These are phyloP conservation scores for Trapa incisa DNA, from an alignment of 345 rosid genomes.

Conservation along the genomic window DNA sequence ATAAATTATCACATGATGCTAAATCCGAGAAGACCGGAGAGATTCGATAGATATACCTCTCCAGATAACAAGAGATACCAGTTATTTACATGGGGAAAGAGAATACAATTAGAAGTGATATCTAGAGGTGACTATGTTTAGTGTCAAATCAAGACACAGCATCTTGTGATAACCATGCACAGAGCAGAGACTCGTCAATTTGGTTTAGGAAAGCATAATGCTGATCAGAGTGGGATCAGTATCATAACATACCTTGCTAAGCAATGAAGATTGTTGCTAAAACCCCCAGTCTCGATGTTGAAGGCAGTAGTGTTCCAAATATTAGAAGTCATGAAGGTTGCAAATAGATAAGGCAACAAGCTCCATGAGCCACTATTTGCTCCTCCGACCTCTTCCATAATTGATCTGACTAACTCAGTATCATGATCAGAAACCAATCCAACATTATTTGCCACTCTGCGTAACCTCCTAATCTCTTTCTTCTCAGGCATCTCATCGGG, in stretches of 20 bases:
- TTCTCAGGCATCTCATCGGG: conserved; percentile 82
- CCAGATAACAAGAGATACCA: background rate
- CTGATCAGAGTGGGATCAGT: background rate
- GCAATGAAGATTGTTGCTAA: conserved; percentile 89
- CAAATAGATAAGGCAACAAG: conserved; percentile 81
- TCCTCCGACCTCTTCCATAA: conserved; percentile 84
- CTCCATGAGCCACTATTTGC: conserved; percentile 95
- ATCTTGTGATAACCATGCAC: background rate
- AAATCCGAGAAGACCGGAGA: background rate
- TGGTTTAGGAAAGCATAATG: background rate
- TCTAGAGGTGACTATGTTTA: background rate
- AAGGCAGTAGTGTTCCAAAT: conserved; percentile 87
- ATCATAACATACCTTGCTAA: conserved; percentile 55
- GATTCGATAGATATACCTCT: background rate
- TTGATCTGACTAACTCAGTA: conserved; percentile 89
- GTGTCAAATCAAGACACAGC: background rate
- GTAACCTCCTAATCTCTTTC: conserved; percentile 74
- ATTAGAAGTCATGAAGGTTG: conserved; percentile 75
- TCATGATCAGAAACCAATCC: conserved; percentile 63
- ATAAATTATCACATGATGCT: background rate
- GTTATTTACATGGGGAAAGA: too few relatives aligned
- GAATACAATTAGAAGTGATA: background rate
- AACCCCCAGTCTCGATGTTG: conserved; percentile 89
- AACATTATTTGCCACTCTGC: conserved; percentile 57
- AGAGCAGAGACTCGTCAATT: background rate